Base-by-base conservation (phyloP, 768 basidiomycete species). In the Boletus tylopilopsis region DNA sequence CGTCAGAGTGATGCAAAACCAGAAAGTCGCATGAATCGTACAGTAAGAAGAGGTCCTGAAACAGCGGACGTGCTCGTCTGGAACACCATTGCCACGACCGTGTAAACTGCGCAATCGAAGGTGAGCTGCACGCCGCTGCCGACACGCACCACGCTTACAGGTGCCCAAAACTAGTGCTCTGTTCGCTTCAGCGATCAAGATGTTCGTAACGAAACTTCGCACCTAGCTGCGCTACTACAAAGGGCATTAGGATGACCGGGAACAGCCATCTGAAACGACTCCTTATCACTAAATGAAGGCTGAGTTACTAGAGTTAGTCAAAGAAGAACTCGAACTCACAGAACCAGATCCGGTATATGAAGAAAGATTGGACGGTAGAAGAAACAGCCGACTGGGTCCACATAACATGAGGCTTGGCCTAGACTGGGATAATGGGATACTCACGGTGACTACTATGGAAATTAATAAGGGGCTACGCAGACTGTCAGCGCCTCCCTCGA, bases 341-440 rank as follows among this genome's bases (percentile, higher is more conserved):
- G 15, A 10, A 50, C 63, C 57, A 63, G 34, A 64, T 57, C 13
- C 60, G 57, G 47, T 50, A 62, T 49, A 61, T 62, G 56, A 64
- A 63, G 47, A 57, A 62, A 19, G 57, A 56, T 36, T 63, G 59
- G 25, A 61, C 56, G 6, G 63, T 40, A 37, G 42, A 45, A 18
- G 57, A 57, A 54, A 63, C 51, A 4, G 41, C 29, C 10, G 60
- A 59, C 62, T 64, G 36, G n/a, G 24, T 33, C 35, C 45, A 33
- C 2, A 16, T 13, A 42, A 45, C 50, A 49, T 57, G 54, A 64
- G 60, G 51, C 22, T 22, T 10, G 30, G 19, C 55, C 46, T 13
- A 35, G 44, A 51, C 27, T 30, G 21, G 40, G 38, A 29, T 25
- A 37, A 18, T 9, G 5, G 19, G 29, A 11, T 24, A 37, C 62